A percentile compares a stretch with the other conserved stretches of the same genome.
These are phyloP conservation scores for Amorphotheca resinae DNA, from an alignment of 495 filamentous ascomycete genomes.

Conservation along the genomic window DNA sequence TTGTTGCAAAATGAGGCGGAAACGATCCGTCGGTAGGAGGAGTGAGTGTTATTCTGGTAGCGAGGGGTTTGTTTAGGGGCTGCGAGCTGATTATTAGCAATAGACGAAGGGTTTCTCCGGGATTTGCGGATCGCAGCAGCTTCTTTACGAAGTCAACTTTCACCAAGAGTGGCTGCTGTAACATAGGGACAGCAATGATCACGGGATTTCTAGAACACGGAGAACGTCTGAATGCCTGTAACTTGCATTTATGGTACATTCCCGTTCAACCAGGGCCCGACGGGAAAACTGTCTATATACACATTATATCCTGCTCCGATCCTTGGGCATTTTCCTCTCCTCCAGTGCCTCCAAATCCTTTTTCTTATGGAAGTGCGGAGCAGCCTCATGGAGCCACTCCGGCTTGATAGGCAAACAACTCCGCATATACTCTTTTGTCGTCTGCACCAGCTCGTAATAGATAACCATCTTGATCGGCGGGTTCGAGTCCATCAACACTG, in stretches of 20 bases:
- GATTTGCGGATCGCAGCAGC: no score
- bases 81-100: no score
- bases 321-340: slow-evolving; percentile 59
- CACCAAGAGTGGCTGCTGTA: no score
- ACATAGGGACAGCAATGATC: neutral
- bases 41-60: no score
- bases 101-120: no score
- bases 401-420: slow-evolving; percentile 74
- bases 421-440: slow-evolving; percentile 89
- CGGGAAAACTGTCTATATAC: neutral
- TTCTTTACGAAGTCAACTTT: no score
- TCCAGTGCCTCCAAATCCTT: slow-evolving; percentile 74
- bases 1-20: no score
- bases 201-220: neutral
- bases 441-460: slow-evolving; percentile 86
- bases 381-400: slow-evolving; percentile 81
- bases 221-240: no score
- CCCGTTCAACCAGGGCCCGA: no score
- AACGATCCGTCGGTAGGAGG: no score
- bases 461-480: slow-evolving; percentile 72
- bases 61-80: no score
- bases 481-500: slow-evolving; percentile 66
- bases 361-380: slow-evolving; percentile 92
- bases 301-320: slow-evolving; percentile 13
- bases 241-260: no score